Evolutionary conservation across 2,329 filamentous ascomycete genomes (phyloP), one percentile per base, ranked within the genome.

Genomic region (Pseudocercospora crystallina): DNA sequence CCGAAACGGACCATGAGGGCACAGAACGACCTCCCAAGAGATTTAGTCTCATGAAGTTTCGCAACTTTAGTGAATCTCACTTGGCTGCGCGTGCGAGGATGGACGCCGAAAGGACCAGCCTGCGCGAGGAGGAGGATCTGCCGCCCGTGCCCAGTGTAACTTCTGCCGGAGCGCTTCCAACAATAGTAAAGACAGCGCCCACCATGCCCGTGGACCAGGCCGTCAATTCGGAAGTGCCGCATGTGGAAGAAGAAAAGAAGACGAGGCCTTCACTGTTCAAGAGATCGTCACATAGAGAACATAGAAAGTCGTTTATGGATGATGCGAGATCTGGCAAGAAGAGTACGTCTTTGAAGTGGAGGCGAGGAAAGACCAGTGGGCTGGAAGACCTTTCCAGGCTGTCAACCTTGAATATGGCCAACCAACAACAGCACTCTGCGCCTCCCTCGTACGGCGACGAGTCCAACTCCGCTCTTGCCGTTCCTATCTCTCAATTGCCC

Each of bases 21-120:
- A 42, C 49, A 14, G 35, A 29, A 11, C 44, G 47, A 11, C 47
- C 54, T 34, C 71, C 71, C 52, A 72, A 79, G 59, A 75, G 81
- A 49, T 84, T 85, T 69, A 84, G 79, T 64, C 70, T 95, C 70
- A 76, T 96, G 73, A 85, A 86, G 65, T 90, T 61, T 69, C 87
- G 90, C 64, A 91, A 96, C 80, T 91, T 90, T 55, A 96, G 91
- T 8, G 92, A 97, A 73, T 87, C 90, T 43, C 90, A 96, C 70
- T 74, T 97, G 54, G 90, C 89, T 9, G 76, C 84, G 29, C 82
- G 83, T 67, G 86, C 86, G 45, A 90, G 86, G 68, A 81, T 86
- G 62, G 85, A 90, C 49, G 75, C 76, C 39, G 71, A 74, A 56
- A 76, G 53, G 74, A 60, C 78, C 63, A 33, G 44, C 13, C 26